These are phyloP conservation scores for Galeopsis tetrahit DNA, from an alignment of 257 asterid genomes.

Conservation along the genomic window DNA sequence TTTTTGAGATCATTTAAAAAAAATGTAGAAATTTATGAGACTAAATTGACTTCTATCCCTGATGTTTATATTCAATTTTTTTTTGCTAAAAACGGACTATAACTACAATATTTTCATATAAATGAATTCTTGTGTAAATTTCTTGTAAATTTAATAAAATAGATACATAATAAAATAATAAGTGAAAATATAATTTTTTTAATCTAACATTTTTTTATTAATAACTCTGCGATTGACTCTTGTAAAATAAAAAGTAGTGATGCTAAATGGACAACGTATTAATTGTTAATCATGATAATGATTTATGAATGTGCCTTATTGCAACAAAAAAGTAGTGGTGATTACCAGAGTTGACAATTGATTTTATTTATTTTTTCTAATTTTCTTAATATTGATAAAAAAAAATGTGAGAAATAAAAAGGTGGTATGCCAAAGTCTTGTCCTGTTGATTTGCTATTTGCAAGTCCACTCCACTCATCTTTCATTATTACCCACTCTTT, in stretches of 20 bases:
- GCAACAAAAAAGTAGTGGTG: background rate
- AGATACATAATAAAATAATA: no score
- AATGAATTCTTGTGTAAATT: no score
- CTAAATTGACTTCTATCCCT: no score
- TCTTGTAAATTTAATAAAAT: no score
- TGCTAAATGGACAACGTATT: background rate
- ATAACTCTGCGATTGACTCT: no score
- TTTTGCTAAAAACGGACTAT: no score
- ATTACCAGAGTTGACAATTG: background rate
- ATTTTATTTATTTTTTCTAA: background rate
- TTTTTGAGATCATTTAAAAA: no score
- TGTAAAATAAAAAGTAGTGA: background rate
- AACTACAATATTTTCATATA: no score
- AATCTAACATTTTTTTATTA: no score
- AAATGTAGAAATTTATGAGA: no score
- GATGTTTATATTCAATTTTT: no score
- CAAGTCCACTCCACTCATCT: constrained; percentile 33
- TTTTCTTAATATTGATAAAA: background rate
- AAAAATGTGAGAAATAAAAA: background rate
- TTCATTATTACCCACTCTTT: constrained; percentile 11
- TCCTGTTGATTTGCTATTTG: constrained; percentile 28
- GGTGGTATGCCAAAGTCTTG: constrained; percentile 1
- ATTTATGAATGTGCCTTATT: background rate
- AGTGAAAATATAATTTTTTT: no score
- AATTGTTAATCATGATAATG: background rate